These are phyloP conservation scores for Eucalyptus marginata DNA, from an alignment of 345 rosid genomes.

Conservation along the genomic window DNA sequence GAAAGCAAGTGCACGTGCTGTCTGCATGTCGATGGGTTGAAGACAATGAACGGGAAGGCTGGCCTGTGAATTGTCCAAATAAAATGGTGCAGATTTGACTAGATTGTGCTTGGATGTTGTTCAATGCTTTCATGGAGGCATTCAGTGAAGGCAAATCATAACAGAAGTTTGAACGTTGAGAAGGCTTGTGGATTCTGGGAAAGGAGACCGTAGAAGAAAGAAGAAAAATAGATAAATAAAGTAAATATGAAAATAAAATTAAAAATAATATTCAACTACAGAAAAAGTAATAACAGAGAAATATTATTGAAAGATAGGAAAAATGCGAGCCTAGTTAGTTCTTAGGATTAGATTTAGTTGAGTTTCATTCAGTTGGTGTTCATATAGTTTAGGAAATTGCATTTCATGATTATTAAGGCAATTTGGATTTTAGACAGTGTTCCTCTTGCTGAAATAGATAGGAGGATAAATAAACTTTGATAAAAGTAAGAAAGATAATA, in stretches of 20 bases:
- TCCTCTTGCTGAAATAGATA: rapidly evolving
- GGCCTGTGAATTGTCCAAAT: background rate
- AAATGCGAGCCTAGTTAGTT: background rate
- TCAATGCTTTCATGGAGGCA: background rate
- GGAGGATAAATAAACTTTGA: background rate
- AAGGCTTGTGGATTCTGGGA: background rate
- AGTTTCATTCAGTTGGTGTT: background rate
- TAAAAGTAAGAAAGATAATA: no score
- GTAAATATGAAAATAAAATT: no score
- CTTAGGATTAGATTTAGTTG: background rate
- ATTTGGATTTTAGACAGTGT: background rate
- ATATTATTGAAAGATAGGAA: background rate
- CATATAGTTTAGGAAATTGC: background rate
- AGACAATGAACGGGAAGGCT: background rate
- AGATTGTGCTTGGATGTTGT: background rate
- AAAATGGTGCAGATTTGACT: background rate
- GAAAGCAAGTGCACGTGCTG: background rate
- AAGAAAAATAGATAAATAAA: background rate
- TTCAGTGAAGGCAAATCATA: background rate
- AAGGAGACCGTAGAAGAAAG: background rate
- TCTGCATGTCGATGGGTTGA: background rate
- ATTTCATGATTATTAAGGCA: background rate
- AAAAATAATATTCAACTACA: background rate
- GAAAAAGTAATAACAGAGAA: background rate
- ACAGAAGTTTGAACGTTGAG: no score